These are phyloP conservation scores for Botrytis aclada DNA, from an alignment of 2,329 filamentous ascomycete genomes.

Conservation along the genomic window DNA sequence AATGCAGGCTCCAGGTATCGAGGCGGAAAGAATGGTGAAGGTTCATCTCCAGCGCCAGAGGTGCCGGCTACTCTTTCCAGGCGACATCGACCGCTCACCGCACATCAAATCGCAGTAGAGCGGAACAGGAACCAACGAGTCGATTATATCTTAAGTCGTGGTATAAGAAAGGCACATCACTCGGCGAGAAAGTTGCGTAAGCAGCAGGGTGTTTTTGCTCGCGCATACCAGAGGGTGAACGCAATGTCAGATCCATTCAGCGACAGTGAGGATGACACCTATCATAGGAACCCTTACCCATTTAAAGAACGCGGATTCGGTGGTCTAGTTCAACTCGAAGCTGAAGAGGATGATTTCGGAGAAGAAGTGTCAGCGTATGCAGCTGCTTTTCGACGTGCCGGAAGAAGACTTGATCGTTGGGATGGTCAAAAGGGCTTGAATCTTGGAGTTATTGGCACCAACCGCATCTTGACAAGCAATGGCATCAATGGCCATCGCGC, in stretches of 20 bases:
- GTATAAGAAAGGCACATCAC: constrained; percentile 64
- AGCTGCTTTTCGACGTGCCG: constrained; percentile 60
- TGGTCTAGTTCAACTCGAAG: constrained; percentile 60
- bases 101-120: constrained; percentile 78
- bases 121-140: constrained; percentile 74
- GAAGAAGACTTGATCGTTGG: constrained; percentile 70
- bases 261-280: constrained; percentile 61
- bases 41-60: constrained; percentile 59
- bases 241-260: constrained; percentile 54
- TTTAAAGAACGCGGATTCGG: constrained; percentile 58
- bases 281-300: constrained; percentile 32
- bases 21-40: constrained; percentile 57
- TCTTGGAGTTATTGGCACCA: constrained; percentile 36
- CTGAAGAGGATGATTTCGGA: constrained; percentile 70
- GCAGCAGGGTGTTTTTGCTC: constrained; percentile 63
- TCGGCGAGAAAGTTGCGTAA: constrained; percentile 59
- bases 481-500: constrained; percentile 27
- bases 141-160: constrained; percentile 77
- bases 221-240: constrained; percentile 63
- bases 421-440: constrained; percentile 42
- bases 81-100: constrained; percentile 72
- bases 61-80: constrained; percentile 42
- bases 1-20: constrained; percentile 38
- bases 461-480: constrained; percentile 27
- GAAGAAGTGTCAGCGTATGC: constrained; percentile 68